Evolutionary conservation across 768 basidiomycete genomes (phyloP).

Genomic region (Tubosaeta brunneosetosa): DNA sequence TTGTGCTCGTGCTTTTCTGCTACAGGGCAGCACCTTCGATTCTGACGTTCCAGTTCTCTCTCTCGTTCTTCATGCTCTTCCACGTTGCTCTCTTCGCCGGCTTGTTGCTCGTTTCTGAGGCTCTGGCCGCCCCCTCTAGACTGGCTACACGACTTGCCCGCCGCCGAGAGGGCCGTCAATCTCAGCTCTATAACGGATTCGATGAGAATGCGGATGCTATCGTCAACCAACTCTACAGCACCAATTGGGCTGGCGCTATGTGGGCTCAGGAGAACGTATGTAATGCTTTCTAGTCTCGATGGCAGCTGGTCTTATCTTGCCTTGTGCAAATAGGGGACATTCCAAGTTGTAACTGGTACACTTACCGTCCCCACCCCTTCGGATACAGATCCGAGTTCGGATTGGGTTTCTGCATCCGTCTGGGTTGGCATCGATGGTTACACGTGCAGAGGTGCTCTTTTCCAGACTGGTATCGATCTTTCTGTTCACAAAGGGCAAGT

Average conservation of each 20-base stretch:
- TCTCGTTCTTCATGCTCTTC: background rate
- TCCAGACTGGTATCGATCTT: constrained; percentile 4
- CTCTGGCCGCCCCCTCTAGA: background rate
- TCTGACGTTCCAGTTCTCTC: background rate
- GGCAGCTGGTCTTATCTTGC: background rate
- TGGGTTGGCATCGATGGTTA: constrained; percentile 11
- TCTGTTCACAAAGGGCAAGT: background rate
- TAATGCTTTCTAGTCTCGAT: background rate
- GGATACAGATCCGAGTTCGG: background rate
- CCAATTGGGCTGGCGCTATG: constrained; percentile 5
- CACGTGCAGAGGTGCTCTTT: background rate
- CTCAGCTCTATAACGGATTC: background rate
- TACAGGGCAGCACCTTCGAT: background rate
- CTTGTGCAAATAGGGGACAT: background rate
- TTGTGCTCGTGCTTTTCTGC: background rate
- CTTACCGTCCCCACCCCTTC: constrained; percentile 2
- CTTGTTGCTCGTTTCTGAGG: background rate
- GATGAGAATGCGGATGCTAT: too few relatives aligned
- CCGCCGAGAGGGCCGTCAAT: background rate
- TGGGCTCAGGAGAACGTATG: background rate
- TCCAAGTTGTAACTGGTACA: constrained; percentile 2
- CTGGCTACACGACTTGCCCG: background rate
- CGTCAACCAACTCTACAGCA: background rate
- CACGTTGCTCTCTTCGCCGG: background rate
- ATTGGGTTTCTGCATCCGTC: background rate